Percentiles rank a stretch among this genome's conserved stretches.
These are phyloP conservation scores for Colletotrichum phormii DNA, from an alignment of 2,329 filamentous ascomycete genomes.

Conservation along the genomic window DNA sequence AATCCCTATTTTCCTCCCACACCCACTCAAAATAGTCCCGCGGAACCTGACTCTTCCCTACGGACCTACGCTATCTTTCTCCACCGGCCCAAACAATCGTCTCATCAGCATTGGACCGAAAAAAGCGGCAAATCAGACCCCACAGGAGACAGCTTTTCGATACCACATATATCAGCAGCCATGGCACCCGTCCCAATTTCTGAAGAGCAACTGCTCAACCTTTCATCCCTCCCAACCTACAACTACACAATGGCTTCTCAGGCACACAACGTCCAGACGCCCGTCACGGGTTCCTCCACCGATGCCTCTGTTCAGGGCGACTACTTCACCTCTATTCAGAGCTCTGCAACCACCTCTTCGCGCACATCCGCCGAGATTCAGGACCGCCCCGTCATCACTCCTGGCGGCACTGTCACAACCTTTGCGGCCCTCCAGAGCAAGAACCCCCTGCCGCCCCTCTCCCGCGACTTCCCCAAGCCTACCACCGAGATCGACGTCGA, in stretches of 20 bases:
- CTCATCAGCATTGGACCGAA: slow-evolving; percentile 29
- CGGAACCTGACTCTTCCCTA: slow-evolving; percentile 13
- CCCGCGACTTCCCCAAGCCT: slow-evolving; percentile 55
- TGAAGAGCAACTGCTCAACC: slow-evolving; percentile 39
- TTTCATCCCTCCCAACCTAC: slow-evolving; percentile 39
- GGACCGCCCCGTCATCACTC: slow-evolving; percentile 1
- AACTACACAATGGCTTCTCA: slow-evolving; percentile 29
- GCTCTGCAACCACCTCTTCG: slow-evolving; percentile 31
- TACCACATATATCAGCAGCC: slow-evolving; percentile 14
- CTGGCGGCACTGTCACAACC: slow-evolving; percentile 28
- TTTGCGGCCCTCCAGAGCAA: slow-evolving; percentile 18
- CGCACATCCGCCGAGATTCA: slow-evolving; percentile 22
- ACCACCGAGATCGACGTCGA: slow-evolving; percentile 52
- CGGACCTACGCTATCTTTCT: slow-evolving; percentile 12
- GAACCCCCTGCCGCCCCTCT: slow-evolving; percentile 50
- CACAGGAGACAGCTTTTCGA: slow-evolving; percentile 10
- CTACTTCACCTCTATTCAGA: slow-evolving; percentile 27
- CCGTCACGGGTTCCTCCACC: slow-evolving; percentile 30
- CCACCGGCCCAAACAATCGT: slow-evolving; percentile 28
- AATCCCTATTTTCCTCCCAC: not conserved
- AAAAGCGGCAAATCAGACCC: slow-evolving; percentile 17
- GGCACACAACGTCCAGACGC: slow-evolving; percentile 5
- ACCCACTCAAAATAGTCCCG: slow-evolving; percentile 5
- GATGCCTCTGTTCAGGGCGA: slow-evolving; percentile 22
- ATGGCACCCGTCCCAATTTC: slow-evolving; percentile 29